Base-by-base conservation (phyloP, 2,329 filamentous ascomycete species). In the Trichoderma endophyticum region DNA sequence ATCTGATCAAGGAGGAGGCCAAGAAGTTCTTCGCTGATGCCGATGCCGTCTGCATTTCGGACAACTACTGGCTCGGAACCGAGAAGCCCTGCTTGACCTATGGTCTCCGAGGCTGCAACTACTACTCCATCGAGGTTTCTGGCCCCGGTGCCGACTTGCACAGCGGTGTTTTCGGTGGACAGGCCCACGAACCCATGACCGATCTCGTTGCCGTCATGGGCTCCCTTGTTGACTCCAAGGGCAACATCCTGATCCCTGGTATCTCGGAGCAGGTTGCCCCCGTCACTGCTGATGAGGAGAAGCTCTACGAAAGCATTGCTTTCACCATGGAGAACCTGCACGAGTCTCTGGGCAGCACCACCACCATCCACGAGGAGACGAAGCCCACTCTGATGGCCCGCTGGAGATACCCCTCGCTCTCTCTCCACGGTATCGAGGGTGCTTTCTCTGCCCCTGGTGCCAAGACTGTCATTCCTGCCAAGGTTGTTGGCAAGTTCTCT, bases 51-150 rank as follows among this genome's bases (percentile, higher is more conserved):
- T 99, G 96, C 85, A 99, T 99, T 81, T 97, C 94, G 62, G 96
- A 99, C 84, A 99, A 99, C 88, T 99, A 99, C 90, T 99, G 96
- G 96, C 91, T 99, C 54, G 96, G 96, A 72, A 98, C 96, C 6
- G 94, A 98, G 88, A 98, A 98, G 88, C 96, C 96, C 14, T 99
- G 96, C 83, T 85, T 99, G 79, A 99, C 96, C 11, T 99, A 99
- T 82, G 96, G 96, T 77, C 92, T 99, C 74, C 93, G 96, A 76
- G 96, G 96, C 69, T 97, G 93, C 90, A 98, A 97, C 86, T 99
- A 99, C 88, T 99, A 98, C 86, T 93, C 92, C 67, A 84, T 99
- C 76, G 93, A 96, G 83, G 86, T 99, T 75, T 94, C 92, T 9
- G 96, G 96, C 1, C 96, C 96, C 12, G 96, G 91, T 54, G 93